Conservation (phyloP, 202 grass and related monocot species). For the Panicum hallii region DNA sequence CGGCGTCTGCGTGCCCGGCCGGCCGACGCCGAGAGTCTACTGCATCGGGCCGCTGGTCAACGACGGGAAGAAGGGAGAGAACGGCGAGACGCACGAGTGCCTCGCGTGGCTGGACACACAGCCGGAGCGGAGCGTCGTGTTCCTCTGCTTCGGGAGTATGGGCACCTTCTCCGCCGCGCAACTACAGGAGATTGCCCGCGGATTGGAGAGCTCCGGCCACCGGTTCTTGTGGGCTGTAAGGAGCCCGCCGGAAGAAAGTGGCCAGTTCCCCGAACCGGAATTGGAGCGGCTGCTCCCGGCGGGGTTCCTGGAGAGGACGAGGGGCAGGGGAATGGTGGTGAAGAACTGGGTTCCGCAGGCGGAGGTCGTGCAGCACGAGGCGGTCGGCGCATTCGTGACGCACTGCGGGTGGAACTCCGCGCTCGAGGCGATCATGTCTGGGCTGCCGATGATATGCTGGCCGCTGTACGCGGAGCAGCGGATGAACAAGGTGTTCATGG, state of each 20-base stretch:
- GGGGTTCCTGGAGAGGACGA: constrained; percentile 70
- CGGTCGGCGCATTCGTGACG: constrained; percentile 64
- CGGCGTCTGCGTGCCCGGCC: constrained; percentile 48
- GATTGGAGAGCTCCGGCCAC: constrained; percentile 64
- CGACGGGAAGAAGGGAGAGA: neutral
- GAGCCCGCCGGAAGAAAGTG: constrained; percentile 11
- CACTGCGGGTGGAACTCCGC: constrained; percentile 83
- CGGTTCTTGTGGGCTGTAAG: constrained; percentile 71
- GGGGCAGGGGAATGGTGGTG: constrained; percentile 52
- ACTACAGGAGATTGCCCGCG: constrained; percentile 52
- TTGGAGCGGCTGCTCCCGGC: constrained; percentile 52
- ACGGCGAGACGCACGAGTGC: constrained; percentile 43
- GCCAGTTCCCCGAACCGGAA: constrained; percentile 25
- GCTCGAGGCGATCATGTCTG: constrained; percentile 56
- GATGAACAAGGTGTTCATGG: constrained; percentile 62
- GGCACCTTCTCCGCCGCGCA: constrained; percentile 54
- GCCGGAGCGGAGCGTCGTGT: constrained; percentile 63
- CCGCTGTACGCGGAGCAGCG: constrained; percentile 66
- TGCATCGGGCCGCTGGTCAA: constrained; percentile 57
- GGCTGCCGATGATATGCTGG: constrained; percentile 65
- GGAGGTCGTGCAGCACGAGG: constrained; percentile 56
- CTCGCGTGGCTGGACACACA: constrained; percentile 69
- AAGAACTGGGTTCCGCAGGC: constrained; percentile 68
- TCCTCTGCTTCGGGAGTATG: constrained; percentile 78
- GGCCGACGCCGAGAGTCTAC: constrained; percentile 38